Evolutionary conservation across 2,329 filamentous ascomycete genomes (phyloP).

Genomic region (Pseudogymnoascus destructans): DNA sequence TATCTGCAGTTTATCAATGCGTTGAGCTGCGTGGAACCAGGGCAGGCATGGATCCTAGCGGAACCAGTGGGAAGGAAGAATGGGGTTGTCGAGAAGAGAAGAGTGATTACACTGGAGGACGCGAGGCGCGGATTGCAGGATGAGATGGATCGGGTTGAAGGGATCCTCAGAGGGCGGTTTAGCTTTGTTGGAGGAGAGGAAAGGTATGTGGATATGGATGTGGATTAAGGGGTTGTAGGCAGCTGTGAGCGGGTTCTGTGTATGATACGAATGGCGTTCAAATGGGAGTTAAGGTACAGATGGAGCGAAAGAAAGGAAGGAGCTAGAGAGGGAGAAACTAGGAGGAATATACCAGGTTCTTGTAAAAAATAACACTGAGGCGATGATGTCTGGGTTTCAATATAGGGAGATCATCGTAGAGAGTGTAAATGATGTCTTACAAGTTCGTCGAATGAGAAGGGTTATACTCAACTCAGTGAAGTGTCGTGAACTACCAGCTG

Average conservation of each 20-base stretch:
- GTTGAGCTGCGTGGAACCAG: constrained; percentile 68
- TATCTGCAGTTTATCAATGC: constrained; percentile 91
- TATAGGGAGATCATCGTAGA: not conserved
- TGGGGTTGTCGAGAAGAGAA: constrained; percentile 42
- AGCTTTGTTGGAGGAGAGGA: constrained; percentile 45
- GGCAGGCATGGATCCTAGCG: constrained; percentile 70
- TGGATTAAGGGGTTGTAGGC: not conserved
- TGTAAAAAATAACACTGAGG: not conserved
- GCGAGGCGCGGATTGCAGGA: constrained; percentile 79
- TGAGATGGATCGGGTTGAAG: constrained; percentile 76
- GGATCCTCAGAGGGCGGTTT: constrained; percentile 82
- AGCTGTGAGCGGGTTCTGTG: not conserved
- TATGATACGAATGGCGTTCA: constrained; percentile 3
- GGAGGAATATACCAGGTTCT: constrained; percentile 9
- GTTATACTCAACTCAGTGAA: not conserved
- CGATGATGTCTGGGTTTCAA: not conserved
- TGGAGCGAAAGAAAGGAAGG: not conserved
- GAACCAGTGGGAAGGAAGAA: constrained; percentile 31
- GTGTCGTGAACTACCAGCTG: not conserved
- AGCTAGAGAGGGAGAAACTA: constrained; percentile 3
- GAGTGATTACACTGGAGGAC: constrained; percentile 74
- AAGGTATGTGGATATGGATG: constrained; percentile 26
- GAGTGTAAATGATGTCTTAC: not conserved
- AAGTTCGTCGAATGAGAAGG: not conserved
- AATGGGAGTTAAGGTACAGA: not conserved